Evolutionary conservation across 352 stramenopile species (phyloP).

Genomic region (Phytophthora chlamydospora): DNA sequence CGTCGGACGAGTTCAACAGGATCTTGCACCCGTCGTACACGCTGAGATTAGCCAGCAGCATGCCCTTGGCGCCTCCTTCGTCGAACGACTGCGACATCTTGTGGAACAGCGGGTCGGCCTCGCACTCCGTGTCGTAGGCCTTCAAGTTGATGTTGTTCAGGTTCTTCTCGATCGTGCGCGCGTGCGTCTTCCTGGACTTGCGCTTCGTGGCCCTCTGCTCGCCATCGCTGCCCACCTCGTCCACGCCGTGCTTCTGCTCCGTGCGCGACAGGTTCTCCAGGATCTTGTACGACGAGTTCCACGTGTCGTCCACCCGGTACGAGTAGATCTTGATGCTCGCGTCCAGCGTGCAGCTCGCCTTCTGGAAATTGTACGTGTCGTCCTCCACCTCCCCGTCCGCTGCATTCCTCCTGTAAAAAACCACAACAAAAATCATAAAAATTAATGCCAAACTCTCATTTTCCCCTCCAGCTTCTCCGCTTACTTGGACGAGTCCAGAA

Average conservation of each 20-base stretch:
- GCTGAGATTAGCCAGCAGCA: constrained; percentile 92
- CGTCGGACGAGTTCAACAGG: constrained; percentile 79
- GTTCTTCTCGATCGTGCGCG: constrained; percentile 88
- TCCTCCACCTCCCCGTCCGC: constrained; percentile 43
- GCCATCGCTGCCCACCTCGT: constrained; percentile 30
- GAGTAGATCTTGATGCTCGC: constrained; percentile 99
- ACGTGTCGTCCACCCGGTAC: constrained; percentile 98
- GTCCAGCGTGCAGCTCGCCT: constrained; percentile 97
- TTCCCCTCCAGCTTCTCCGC: constrained; percentile 2
- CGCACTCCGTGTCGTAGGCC: constrained; percentile 86
- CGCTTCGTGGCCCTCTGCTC: constrained; percentile 41
- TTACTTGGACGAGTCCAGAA: constrained; percentile 79
- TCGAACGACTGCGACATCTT: constrained; percentile 94
- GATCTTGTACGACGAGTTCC: constrained; percentile 97
- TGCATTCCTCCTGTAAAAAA: constrained; percentile 25
- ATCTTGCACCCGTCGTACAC: constrained; percentile 91
- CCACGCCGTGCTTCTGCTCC: constrained; percentile 58
- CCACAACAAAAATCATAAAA: not conserved
- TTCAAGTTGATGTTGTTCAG: constrained; percentile 90
- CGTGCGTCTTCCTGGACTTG: constrained; percentile 57
- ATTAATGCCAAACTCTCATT: not conserved
- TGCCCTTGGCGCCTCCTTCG: constrained; percentile 90
- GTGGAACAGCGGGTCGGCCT: constrained; percentile 92
- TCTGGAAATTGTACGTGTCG: constrained; percentile 96
- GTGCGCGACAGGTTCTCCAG: constrained; percentile 96